These are phyloP conservation scores for Pascua sp. DNA, from an alignment of 1,284 basidiomycete species.

Conservation along the genomic window DNA sequence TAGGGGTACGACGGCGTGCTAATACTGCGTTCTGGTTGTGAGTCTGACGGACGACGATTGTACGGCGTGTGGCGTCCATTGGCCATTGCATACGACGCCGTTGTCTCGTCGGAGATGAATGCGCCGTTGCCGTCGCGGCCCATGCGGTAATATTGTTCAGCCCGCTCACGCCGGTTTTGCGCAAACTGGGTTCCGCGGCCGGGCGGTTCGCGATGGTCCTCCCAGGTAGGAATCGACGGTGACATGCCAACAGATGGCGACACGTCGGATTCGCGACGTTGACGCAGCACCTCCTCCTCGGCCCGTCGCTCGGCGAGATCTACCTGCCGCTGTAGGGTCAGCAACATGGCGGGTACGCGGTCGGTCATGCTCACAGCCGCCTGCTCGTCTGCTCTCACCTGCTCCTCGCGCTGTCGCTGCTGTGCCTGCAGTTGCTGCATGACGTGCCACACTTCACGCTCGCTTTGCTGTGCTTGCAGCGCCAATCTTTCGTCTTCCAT, in stretches of 20 bases:
- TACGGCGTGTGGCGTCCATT: too few species aligned
- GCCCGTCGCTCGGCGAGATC: too few species aligned
- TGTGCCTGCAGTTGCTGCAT: constrained; percentile 34
- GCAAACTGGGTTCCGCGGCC: constrained; percentile 17
- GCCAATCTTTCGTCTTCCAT: constrained; percentile 39
- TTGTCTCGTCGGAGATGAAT: too few species aligned
- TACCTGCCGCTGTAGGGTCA: too few species aligned
- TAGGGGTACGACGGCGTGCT: too few species aligned
- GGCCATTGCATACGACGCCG: too few species aligned
- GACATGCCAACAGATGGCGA: too few species aligned
- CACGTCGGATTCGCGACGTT: too few species aligned
- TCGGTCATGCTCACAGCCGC: background rate
- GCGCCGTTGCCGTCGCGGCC: background rate
- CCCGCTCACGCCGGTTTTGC: constrained; percentile 26
- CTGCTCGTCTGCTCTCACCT: constrained; percentile 29
- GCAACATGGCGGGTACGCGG: background rate
- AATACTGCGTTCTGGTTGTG: too few species aligned
- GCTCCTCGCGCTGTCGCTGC: constrained; percentile 26
- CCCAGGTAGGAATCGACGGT: background rate
- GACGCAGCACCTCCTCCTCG: too few species aligned
- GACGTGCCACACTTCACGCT: constrained; percentile 33
- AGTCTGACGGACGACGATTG: too few species aligned
- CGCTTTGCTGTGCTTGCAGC: constrained; percentile 42
- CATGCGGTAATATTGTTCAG: constrained; percentile 9
- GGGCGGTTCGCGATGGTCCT: background rate